phyloP scores from a whole-genome alignment of 1,284 basidiomycete species.

The Cryptococcus sp. region DNA sequence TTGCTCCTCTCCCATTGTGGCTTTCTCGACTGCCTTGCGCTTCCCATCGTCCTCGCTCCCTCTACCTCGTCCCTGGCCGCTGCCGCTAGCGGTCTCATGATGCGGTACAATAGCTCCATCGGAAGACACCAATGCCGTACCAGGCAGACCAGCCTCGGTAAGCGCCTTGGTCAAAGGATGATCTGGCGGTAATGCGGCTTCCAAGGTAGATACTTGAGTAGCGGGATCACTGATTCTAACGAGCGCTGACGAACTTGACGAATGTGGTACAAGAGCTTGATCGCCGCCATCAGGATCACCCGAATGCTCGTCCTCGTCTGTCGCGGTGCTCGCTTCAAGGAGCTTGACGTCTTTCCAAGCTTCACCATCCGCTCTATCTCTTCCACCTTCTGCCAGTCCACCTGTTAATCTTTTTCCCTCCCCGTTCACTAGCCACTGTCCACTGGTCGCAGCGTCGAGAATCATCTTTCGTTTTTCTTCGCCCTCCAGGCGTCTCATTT shows the following conservation, averaged over 20 bases:
- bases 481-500: conserved; percentile 54
- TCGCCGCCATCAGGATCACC: neutral
- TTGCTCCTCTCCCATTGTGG: conserved; percentile 66
- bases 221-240: conserved; percentile 18
- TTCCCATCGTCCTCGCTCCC: conserved; percentile 33
- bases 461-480: conserved; percentile 51
- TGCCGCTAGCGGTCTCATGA: conserved; percentile 38
- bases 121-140: conserved; percentile 45
- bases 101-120: conserved; percentile 48
- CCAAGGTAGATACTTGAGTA: conserved; percentile 11
- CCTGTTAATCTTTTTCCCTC: conserved; percentile 42
- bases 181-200: conserved; percentile 35
- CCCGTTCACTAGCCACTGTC: conserved; percentile 41
- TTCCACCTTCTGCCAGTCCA: conserved; percentile 37
- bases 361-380: conserved; percentile 34
- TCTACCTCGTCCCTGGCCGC: conserved; percentile 35
- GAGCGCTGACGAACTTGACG: conserved; percentile 20
- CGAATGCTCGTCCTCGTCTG: neutral
- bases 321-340: conserved; percentile 5
- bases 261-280: conserved; percentile 16
- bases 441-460: conserved; percentile 43
- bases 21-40: conserved; percentile 38
- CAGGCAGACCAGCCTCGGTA: conserved; percentile 47
- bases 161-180: conserved; percentile 49
- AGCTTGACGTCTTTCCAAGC: conserved; percentile 39